Evolutionary conservation across 2,329 filamentous ascomycete genomes (phyloP).

Genomic region (Diaporthe ilicicola): DNA sequence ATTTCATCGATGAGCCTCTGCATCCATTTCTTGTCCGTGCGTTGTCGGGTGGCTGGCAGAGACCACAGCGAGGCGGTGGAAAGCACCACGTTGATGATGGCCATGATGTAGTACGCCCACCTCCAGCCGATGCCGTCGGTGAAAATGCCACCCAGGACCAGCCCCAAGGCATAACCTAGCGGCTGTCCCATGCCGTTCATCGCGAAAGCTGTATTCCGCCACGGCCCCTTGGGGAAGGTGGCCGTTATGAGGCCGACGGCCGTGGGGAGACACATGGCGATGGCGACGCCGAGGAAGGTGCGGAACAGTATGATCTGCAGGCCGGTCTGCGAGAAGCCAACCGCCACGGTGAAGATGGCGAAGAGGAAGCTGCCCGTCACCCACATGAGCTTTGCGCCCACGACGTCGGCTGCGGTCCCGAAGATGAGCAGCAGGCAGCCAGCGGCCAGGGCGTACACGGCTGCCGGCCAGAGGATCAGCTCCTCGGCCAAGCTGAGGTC

Average conservation of each 20-base stretch:
- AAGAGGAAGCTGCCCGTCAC: slow-evolving; percentile 44
- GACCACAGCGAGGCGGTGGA: slow-evolving; percentile 44
- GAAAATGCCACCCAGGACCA: slow-evolving; percentile 60
- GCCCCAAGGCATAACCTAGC: slow-evolving; percentile 56
- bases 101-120: background rate
- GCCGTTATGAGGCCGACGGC: slow-evolving; percentile 47
- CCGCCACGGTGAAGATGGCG: slow-evolving; percentile 44
- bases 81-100: background rate
- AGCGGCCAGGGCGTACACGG: slow-evolving; percentile 35
- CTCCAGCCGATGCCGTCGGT: slow-evolving; percentile 57
- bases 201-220: slow-evolving; percentile 51
- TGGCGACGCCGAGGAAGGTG: slow-evolving; percentile 44
- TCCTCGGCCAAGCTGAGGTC: no score
- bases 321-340: slow-evolving; percentile 43
- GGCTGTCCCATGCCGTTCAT: slow-evolving; percentile 54
- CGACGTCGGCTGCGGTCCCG: slow-evolving; percentile 47
- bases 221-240: slow-evolving; percentile 44
- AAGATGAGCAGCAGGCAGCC: slow-evolving; percentile 44
- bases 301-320: slow-evolving; percentile 49
- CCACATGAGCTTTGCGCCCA: slow-evolving; percentile 46
- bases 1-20: no score
- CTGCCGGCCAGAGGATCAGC: slow-evolving; percentile 39
- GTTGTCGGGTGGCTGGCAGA: slow-evolving; percentile 37
- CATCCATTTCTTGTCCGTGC: slow-evolving; percentile 34
- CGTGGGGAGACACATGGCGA: slow-evolving; percentile 48